Conservation (phyloP, 441 rosid species). For the Eugenia klotzschiana region DNA sequence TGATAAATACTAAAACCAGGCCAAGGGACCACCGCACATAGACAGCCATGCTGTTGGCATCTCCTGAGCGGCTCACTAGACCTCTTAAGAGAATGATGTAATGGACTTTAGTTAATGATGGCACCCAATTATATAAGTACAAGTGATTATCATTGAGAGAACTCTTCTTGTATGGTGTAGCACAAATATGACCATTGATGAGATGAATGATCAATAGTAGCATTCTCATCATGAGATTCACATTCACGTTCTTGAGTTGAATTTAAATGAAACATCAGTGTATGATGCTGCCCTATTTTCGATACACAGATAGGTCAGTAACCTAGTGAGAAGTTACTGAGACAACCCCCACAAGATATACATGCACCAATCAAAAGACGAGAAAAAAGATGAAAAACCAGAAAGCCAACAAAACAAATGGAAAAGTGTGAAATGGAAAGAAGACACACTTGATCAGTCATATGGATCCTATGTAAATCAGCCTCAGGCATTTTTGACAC, state of each 20-base stretch:
- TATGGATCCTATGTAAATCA: neutral
- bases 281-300: neutral
- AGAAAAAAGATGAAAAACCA: neutral
- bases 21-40: neutral
- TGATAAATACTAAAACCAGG: neutral
- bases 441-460: slow-evolving; percentile 6
- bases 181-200: neutral
- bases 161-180: neutral
- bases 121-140: neutral
- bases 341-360: neutral
- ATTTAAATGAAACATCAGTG: neutral
- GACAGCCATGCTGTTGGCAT: neutral
- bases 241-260: neutral
- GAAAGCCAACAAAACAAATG: neutral
- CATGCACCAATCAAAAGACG: neutral
- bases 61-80: neutral
- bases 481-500: neutral
- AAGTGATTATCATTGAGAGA: neutral
- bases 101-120: neutral
- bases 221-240: neutral
- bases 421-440: neutral
- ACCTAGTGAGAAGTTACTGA: neutral
- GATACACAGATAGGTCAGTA: neutral
- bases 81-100: neutral
- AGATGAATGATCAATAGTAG: neutral